These are phyloP conservation scores for Eucalyptus shirleyi DNA, from an alignment of 345 rosid species.

Conservation along the genomic window DNA sequence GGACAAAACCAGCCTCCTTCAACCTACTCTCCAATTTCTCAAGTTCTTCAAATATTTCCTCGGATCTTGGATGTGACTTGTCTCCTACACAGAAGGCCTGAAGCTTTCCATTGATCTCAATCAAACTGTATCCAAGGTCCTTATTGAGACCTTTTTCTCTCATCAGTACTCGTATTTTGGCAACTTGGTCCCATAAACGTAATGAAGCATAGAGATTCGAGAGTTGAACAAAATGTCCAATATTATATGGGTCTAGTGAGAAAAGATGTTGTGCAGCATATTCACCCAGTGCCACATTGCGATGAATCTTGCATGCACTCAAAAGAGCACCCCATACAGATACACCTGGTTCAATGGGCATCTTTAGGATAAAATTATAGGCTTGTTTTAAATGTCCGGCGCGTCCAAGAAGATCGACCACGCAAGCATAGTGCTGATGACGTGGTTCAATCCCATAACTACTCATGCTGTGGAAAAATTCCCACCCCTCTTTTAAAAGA, in stretches of 20 bases:
- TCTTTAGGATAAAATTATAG: neutral
- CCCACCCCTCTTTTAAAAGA: slow-evolving; percentile 4
- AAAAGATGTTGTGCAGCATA: slow-evolving; percentile 3
- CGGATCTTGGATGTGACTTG: slow-evolving; percentile 1
- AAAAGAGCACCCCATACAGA: slow-evolving; percentile 9
- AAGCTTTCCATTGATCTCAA: slow-evolving; percentile 6
- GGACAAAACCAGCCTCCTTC: slow-evolving; percentile 2
- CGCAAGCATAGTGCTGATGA: slow-evolving; percentile 5
- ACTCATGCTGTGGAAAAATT: slow-evolving; percentile 1
- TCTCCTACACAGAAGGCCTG: slow-evolving; percentile 2
- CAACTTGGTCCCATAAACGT: slow-evolving; percentile 2
- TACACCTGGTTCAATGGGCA: slow-evolving; percentile 1
- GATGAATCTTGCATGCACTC: slow-evolving; percentile 3
- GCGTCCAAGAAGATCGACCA: slow-evolving; percentile 6
- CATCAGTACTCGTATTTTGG: neutral
- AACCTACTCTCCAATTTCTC: slow-evolving; percentile 1
- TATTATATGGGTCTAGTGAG: slow-evolving; percentile 1
- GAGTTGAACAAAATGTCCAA: slow-evolving; percentile 3
- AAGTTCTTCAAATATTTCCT: slow-evolving; percentile 2
- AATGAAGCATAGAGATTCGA: slow-evolving; percentile 7
- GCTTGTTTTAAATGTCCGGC: neutral
- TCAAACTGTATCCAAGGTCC: slow-evolving; percentile 4
- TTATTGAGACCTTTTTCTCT: slow-evolving; percentile 1
- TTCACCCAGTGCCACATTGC: neutral
- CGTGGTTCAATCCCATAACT: slow-evolving; percentile 3